Base-by-base conservation (phyloP, 2,329 filamentous ascomycete species). In the Diaporthe australafricana region DNA sequence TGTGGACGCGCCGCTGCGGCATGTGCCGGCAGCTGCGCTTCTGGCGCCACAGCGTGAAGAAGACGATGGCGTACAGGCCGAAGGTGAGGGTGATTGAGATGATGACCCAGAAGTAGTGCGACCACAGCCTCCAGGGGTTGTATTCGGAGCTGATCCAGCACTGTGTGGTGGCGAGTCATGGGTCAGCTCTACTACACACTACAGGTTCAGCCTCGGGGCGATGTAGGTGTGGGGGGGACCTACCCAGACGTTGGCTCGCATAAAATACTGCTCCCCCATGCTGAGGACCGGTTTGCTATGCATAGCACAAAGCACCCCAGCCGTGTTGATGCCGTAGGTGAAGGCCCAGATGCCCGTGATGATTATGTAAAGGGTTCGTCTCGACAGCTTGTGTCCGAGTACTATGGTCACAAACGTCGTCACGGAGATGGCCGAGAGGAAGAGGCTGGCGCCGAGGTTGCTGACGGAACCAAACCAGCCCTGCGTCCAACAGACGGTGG, bases 81-180 rank as follows among this genome's bases (percentile, higher is more conserved):
- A 50, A 50, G n/a, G 60, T 65, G 22, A 74, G 35, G 20, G 72
- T 20, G n/a, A 72, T 63, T 1, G 73, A 75, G 32, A 74, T 25
- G 8, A 75, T 68, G n/a, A 65, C n/a, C 74, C 74, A 75, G 22
- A 55, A 60, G 63, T 70, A 75, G 30, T 74, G 65, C 6, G 70
- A 48, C 74, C 74, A 75, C 1, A 75, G 52, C 17, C 74, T 69
- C 35, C 68, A 70, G 11, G 52, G 11, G 20, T 38, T 30, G 35
- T 75, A 75, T 12, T 70, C 42, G 12, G 63, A 47, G 16, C 71
- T 74, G 11, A 74, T 57, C 74, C 74, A 75, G 55, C 74, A 75
- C 74, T 75, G 42, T 48, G 62, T 47, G 22, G 62, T 47, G 22
- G 8, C 62, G 63, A 32, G n/a, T 9, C 0, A 55, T 7, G 14